Conservation (phyloP, 305 asterid species). For the Plantago coronopus region DNA sequence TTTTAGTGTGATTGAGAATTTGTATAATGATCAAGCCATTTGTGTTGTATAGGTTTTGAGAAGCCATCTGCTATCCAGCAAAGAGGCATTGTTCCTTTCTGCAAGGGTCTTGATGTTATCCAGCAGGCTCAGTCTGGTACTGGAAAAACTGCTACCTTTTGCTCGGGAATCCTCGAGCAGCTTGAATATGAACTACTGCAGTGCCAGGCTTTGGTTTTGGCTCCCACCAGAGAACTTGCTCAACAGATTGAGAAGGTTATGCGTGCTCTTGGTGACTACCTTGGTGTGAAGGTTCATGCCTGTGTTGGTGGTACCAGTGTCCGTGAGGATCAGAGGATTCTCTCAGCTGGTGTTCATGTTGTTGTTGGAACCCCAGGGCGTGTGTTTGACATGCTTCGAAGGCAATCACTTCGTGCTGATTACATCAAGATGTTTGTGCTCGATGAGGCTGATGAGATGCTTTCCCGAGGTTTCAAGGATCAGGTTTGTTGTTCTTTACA, state of each 20-base stretch:
- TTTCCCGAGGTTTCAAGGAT: conserved; percentile 71
- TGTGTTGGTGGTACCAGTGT: conserved; percentile 79
- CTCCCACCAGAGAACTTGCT: conserved; percentile 66
- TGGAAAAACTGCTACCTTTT: conserved; percentile 68
- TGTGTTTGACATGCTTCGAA: conserved; percentile 63
- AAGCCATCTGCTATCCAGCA: conserved; percentile 80
- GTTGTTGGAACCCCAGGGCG: conserved; percentile 85
- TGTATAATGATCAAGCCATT: neutral
- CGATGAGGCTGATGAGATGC: conserved; percentile 83
- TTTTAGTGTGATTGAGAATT: no score
- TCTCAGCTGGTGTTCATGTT: conserved; percentile 66
- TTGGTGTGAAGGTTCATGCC: conserved; percentile 73
- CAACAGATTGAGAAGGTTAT: conserved; percentile 71
- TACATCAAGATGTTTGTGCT: conserved; percentile 58
- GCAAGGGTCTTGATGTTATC: conserved; percentile 66
- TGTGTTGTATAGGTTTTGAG: conserved; percentile 46
- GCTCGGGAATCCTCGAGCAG: conserved; percentile 70
- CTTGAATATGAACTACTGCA: conserved; percentile 56
- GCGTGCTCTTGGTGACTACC: conserved; percentile 77
- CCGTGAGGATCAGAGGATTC: conserved; percentile 72
- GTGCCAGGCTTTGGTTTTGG: conserved; percentile 73
- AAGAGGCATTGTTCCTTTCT: conserved; percentile 70
- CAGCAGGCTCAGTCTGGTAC: conserved; percentile 82
- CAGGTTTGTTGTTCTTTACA: conserved; percentile 39
- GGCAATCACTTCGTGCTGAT: conserved; percentile 63